Conservation (phyloP, 345 rosid species). For the Brassica nigra region DNA sequence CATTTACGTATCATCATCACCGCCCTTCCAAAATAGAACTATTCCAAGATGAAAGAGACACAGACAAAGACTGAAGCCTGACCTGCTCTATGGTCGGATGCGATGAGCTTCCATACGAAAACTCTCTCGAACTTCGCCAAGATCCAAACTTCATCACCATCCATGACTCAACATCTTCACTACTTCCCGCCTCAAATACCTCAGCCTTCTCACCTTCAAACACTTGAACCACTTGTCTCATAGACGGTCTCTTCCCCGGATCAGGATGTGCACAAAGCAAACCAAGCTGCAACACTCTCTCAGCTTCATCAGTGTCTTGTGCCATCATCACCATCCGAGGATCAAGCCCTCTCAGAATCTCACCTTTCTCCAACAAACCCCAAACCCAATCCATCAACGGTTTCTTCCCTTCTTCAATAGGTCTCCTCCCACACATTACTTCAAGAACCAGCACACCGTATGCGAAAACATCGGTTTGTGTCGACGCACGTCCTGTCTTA, state of each 20-base stretch:
- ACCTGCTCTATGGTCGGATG: constrained; percentile 39
- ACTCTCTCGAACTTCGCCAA: constrained; percentile 28
- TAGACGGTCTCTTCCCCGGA: constrained; percentile 46
- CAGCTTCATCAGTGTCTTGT: constrained; percentile 33
- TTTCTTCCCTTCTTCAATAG: constrained; percentile 53
- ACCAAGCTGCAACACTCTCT: constrained; percentile 49
- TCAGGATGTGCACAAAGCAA: constrained; percentile 53
- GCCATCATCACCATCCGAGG: constrained; percentile 32
- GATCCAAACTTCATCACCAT: constrained; percentile 41
- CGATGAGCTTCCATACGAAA: constrained; percentile 33
- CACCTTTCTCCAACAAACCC: constrained; percentile 40
- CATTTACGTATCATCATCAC: constrained; percentile 14
- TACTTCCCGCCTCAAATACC: constrained; percentile 27
- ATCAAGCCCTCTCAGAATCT: constrained; percentile 36
- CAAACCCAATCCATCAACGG: constrained; percentile 48
- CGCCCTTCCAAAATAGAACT: constrained; percentile 36
- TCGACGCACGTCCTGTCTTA: constrained; percentile 49
- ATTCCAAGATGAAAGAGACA: constrained; percentile 38
- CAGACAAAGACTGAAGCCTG: constrained; percentile 31
- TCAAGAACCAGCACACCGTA: constrained; percentile 53
- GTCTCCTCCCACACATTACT: constrained; percentile 54
- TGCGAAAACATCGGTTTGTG: constrained; percentile 53
- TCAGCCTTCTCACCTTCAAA: constrained; percentile 46
- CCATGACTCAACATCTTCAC: constrained; percentile 37
- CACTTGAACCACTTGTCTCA: constrained; percentile 52